Evolutionary conservation across 2,329 filamentous ascomycete genomes (phyloP).

Genomic region (Cryphonectria radicalis): DNA sequence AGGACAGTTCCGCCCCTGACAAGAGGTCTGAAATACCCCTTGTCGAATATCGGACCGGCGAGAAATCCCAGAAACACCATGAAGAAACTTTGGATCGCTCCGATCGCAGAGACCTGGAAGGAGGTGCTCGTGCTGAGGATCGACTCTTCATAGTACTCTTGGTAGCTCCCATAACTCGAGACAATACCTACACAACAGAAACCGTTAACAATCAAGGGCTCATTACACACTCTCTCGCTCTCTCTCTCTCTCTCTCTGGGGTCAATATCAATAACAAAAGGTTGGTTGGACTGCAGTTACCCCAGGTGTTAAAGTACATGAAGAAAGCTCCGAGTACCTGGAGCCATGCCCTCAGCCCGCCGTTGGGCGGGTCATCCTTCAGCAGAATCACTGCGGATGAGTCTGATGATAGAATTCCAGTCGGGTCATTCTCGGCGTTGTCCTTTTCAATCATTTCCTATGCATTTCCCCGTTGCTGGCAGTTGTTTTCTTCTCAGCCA

Average conservation of each 20-base stretch:
- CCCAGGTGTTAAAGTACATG: constrained; percentile 61
- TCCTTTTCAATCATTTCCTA: constrained; percentile 13
- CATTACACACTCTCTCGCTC: background rate
- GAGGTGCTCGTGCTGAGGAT: constrained; percentile 39
- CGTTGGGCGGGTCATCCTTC: constrained; percentile 23
- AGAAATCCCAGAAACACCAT: constrained; percentile 46
- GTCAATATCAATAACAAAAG: background rate
- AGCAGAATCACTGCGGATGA: constrained; percentile 22
- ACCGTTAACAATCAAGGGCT: background rate
- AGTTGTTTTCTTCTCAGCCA: background rate
- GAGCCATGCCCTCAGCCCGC: constrained; percentile 49
- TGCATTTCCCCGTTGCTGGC: background rate
- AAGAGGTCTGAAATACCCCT: constrained; percentile 45
- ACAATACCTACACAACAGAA: constrained; percentile 19
- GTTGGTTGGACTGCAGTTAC: constrained; percentile 5
- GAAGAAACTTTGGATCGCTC: constrained; percentile 47
- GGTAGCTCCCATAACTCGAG: constrained; percentile 48
- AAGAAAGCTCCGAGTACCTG: constrained; percentile 57
- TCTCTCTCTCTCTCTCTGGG: background rate
- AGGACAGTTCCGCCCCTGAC: constrained; percentile 42
- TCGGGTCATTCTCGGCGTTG: constrained; percentile 1
- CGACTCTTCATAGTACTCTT: constrained; percentile 47
- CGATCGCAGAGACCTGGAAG: constrained; percentile 51
- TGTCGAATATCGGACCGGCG: constrained; percentile 48
- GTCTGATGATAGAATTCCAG: constrained; percentile 24